Evolutionary conservation across 2,329 filamentous ascomycete genomes (phyloP).

Genomic region (Colletotrichum sp.): DNA sequence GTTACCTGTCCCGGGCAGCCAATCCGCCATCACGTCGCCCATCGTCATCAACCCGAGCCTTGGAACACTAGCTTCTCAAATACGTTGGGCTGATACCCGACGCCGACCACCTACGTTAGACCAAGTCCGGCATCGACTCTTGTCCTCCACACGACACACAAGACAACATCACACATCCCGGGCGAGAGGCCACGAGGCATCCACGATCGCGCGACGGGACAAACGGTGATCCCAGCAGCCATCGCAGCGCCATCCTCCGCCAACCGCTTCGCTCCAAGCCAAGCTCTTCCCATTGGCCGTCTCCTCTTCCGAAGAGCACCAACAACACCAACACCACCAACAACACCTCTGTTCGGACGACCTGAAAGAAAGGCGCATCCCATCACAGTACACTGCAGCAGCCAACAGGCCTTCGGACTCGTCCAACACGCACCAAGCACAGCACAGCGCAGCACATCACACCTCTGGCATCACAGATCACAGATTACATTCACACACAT

Average conservation of each 20-base stretch:
- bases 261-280: neutral
- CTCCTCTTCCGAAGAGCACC: neutral
- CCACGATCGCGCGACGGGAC: conserved; percentile 16
- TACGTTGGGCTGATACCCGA: conserved; percentile 1
- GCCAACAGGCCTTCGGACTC: neutral
- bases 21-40: neutral
- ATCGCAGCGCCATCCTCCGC: neutral
- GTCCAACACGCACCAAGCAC: neutral
- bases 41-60: neutral
- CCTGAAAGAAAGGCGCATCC: neutral
- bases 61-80: neutral
- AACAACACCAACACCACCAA: neutral
- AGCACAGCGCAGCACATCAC: neutral
- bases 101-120: neutral
- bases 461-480: neutral
- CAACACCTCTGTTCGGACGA: neutral
- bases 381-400: conserved; percentile 3
- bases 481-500: neutral
- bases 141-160: neutral
- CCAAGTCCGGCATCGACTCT: neutral
- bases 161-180: neutral
- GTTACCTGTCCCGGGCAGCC: conserved; percentile 7
- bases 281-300: neutral
- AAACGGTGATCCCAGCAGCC: conserved; percentile 10
- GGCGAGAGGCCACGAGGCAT: conserved; percentile 20